Conservation (phyloP, 2,329 filamentous ascomycete species). For the Monosporascus ibericus region DNA sequence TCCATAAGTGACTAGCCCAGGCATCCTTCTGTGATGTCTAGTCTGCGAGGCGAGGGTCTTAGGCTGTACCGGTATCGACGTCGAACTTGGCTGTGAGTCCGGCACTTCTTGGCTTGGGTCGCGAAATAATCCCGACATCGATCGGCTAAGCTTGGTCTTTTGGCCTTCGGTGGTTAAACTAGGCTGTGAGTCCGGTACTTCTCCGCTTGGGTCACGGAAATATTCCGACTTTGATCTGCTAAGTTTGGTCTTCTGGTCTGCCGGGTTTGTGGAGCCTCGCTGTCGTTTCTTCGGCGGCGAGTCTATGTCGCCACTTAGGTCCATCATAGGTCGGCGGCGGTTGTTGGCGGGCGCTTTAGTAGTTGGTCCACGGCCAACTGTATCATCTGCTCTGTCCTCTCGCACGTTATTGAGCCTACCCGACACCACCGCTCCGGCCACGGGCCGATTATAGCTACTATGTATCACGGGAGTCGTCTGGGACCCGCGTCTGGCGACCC, state of each 20-base stretch:
- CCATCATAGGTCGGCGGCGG: not conserved
- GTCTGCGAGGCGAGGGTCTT: no score
- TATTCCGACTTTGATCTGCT: conserved; percentile 14
- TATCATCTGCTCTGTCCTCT: no score
- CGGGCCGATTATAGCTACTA: conserved; percentile 24
- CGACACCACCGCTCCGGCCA: conserved; percentile 11
- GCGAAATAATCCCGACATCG: conserved; percentile 13
- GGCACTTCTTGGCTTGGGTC: not conserved
- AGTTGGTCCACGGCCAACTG: not conserved
- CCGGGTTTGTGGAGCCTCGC: not conserved
- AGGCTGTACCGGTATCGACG: no score
- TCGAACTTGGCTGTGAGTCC: no score
- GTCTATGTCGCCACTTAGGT: not conserved
- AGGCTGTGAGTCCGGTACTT: not conserved
- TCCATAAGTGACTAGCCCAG: conserved; percentile 11
- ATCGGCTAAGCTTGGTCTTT: conserved; percentile 11
- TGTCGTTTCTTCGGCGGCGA: conserved; percentile 6
- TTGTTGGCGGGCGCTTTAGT: not conserved
- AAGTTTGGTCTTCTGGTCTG: conserved; percentile 6
- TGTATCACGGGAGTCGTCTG: conserved; percentile 11
- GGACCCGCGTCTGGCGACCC: conserved; percentile 8
- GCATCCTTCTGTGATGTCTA: no score
- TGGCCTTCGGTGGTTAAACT: not conserved
- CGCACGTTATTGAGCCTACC: not conserved
- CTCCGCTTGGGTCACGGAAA: conserved; percentile 1